A percentile compares a stretch with the other conserved stretches of the same genome.
phyloP scores from a whole-genome alignment of 257 asterid genomes.

The Gentiana straminea region DNA sequence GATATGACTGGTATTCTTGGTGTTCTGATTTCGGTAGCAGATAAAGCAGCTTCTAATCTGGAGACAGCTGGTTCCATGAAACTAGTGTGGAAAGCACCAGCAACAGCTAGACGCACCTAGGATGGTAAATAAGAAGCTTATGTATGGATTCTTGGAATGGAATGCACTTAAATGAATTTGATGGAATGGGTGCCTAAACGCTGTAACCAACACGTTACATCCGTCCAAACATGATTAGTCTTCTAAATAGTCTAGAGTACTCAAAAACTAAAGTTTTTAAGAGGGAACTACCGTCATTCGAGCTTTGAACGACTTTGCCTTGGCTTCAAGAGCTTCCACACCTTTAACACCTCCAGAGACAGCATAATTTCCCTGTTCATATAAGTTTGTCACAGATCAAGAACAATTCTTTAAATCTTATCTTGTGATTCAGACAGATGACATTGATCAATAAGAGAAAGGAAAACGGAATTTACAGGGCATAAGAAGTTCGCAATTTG shows the following conservation, averaged over 20 bases:
- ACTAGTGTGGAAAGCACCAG: constrained; percentile 93
- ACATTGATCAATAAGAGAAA: neutral
- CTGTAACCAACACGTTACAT: no score
- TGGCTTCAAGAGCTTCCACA: constrained; percentile 93
- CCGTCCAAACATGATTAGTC: no score
- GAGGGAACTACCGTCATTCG: constrained; percentile 61
- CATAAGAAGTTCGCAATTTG: constrained; percentile 97
- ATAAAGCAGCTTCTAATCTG: constrained; percentile 74
- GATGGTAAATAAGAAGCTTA: constrained; percentile 4
- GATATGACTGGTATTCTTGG: constrained; percentile 94
- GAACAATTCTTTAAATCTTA: neutral
- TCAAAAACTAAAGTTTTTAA: neutral
- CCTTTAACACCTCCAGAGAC: constrained; percentile 99
- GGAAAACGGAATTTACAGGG: constrained; percentile 41
- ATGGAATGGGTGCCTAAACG: no score
- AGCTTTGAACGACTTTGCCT: constrained; percentile 94
- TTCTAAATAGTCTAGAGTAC: neutral
- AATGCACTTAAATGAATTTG: no score
- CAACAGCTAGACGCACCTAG: constrained; percentile 91
- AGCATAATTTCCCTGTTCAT: constrained; percentile 83
- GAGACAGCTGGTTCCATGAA: constrained; percentile 97
- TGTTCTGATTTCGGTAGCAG: constrained; percentile 57
- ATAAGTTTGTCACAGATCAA: neutral
- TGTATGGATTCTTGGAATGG: no score
- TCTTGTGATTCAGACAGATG: neutral